Conservation (phyloP, 805 yeast genomes). For the Wickerhamiella galacta region DNA sequence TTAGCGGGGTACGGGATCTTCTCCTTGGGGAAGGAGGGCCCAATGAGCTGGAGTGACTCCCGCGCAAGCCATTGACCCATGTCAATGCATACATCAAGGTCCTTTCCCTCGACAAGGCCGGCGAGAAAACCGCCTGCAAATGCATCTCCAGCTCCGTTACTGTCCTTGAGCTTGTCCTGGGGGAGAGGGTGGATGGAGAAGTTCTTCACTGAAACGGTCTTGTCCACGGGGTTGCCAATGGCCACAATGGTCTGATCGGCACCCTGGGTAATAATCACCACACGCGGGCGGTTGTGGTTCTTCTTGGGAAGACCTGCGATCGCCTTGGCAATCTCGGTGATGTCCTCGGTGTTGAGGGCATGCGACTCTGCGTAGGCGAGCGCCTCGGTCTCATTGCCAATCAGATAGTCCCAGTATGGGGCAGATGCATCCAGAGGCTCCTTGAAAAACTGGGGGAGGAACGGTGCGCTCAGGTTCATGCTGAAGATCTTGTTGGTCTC, state of each 20-base stretch:
- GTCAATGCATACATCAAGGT: slow-evolving; percentile 43
- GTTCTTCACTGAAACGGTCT: slow-evolving; percentile 32
- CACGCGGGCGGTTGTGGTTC: slow-evolving; percentile 52
- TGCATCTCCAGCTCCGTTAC: slow-evolving; percentile 99
- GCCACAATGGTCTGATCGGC: slow-evolving; percentile 77
- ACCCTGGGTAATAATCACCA: slow-evolving; percentile 92
- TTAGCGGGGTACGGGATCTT: neutral
- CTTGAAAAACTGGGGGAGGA: slow-evolving; percentile 90
- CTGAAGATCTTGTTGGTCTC: slow-evolving; percentile 59
- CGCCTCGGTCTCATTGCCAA: slow-evolving; percentile 96
- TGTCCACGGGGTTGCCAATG: slow-evolving; percentile 28
- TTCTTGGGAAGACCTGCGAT: slow-evolving; percentile 67
- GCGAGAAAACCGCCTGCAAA: slow-evolving; percentile 94
- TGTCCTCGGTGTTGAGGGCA: slow-evolving; percentile 41
- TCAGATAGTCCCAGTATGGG: slow-evolving; percentile 78
- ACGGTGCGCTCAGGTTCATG: slow-evolving; percentile 90
- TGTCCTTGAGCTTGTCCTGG: slow-evolving; percentile 55
- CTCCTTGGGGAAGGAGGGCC: slow-evolving; percentile 68
- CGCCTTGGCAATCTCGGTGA: slow-evolving; percentile 62
- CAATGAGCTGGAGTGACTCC: slow-evolving; percentile 77
- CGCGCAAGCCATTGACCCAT: slow-evolving; percentile 80
- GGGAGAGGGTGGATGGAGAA: slow-evolving; percentile 62
- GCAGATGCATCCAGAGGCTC: slow-evolving; percentile 64
- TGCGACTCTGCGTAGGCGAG: slow-evolving; percentile 84
- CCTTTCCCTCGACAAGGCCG: slow-evolving; percentile 60